Base-by-base conservation (phyloP, 768 basidiomycete genomes). In the Tulasnella calospora region DNA sequence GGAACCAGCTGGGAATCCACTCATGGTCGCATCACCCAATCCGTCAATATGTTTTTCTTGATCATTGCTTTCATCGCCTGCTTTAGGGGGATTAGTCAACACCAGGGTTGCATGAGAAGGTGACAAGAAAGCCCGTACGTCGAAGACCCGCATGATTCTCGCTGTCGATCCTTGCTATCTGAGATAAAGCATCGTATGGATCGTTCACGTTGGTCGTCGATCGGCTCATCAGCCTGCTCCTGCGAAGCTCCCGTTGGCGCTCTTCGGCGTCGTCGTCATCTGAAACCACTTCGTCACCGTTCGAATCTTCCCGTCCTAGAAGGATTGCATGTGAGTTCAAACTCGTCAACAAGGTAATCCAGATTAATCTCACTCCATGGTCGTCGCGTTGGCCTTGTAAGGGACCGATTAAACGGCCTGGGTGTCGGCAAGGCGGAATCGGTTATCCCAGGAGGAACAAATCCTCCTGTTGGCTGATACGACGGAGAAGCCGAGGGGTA, bases 201-300 rank as follows among this genome's bases (percentile, higher is more conserved):
- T 73, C 72, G 40, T 73, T 35, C 72, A 73, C 15, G 40, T 73
- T 73, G 33, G 72, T 73, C 9, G 72, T 73, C 33, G 72, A 73
- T 30, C 27, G 33, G 72, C 72, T 73, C 27, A 46, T 73, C 40
- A 73, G 72, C 27, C 72, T 23, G 38, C 72, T 73, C 38, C 72
- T 41, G 15, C 72, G 72, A 7, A 40, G 33, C 40, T 36, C 40
- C 23, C 13, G 19, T 40, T 73, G 72, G 15, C 12, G 72, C 27
- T 46, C 46, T 46, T 27, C 70, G 19, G 5, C 12, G 23, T 73
- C 72, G 44, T 73, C 72, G 12, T 35, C 72, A 73, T 73, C 72
- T n/a, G 72, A 35, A 7, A 73, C 23, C 4, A 41, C 38, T 6
- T 41, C 27, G 35, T 73, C 72, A 15, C 72, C 72, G 40, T 41